A percentile compares a stretch with the other conserved stretches of the same genome.
Evolutionary conservation across 495 filamentous ascomycete species (phyloP).

Genomic region (Mytilinidion resinicola): DNA sequence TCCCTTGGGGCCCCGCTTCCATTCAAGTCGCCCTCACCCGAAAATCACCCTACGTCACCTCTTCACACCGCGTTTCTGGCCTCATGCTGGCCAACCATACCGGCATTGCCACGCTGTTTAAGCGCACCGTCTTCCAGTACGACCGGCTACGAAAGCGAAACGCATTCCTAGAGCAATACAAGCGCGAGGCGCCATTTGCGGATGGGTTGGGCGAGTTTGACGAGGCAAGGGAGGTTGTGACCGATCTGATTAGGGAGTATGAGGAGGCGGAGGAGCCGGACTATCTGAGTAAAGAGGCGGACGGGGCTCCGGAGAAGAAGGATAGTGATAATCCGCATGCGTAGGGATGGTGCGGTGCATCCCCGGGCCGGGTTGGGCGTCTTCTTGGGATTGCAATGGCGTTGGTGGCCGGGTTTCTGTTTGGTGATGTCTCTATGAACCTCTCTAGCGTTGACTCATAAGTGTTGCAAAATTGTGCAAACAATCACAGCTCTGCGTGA

Average conservation of each 20-base stretch:
- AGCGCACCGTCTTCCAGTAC: slow-evolving; percentile 83
- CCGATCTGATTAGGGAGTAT: slow-evolving; percentile 85
- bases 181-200: slow-evolving; percentile 83
- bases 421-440: too few species aligned
- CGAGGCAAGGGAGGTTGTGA: slow-evolving; percentile 81
- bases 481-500: too few species aligned
- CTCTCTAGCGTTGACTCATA: too few species aligned
- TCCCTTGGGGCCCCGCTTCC: slow-evolving; percentile 97
- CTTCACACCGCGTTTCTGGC: slow-evolving; percentile 86
- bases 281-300: slow-evolving; percentile 52
- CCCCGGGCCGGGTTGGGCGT: too few species aligned
- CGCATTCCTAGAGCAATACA: slow-evolving; percentile 92
- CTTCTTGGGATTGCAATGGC: too few species aligned
- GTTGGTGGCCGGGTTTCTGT: too few species aligned
- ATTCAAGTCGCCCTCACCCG: slow-evolving; percentile 97
- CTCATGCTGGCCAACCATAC: slow-evolving; percentile 98
- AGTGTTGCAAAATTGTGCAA: too few species aligned
- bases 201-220: slow-evolving; percentile 94
- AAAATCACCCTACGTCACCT: slow-evolving; percentile 87
- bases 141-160: slow-evolving; percentile 91
- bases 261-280: slow-evolving; percentile 86
- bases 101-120: slow-evolving; percentile 93
- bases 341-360: too few species aligned
- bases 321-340: slow-evolving; percentile 3
- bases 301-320: slow-evolving; percentile 4